These are phyloP conservation scores for Halophytophthora batemanensis DNA, from an alignment of 352 stramenopile genomes.

Conservation along the genomic window DNA sequence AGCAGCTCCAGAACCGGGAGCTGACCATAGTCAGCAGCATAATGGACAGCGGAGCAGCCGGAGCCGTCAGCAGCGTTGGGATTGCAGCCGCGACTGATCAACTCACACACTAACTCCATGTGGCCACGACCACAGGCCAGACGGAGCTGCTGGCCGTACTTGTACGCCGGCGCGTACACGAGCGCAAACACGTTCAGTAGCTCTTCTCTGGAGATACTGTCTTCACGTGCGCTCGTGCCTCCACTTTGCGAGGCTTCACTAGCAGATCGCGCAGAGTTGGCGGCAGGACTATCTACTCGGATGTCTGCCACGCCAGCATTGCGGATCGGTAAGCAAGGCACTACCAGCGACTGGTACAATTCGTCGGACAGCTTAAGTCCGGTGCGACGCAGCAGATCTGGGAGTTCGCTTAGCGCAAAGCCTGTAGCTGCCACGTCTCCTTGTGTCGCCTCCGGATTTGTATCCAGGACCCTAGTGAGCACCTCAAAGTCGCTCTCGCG, in stretches of 20 bases:
- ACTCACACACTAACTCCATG: slow-evolving; percentile 36
- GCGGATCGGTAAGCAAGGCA: slow-evolving; percentile 20
- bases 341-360: slow-evolving; percentile 42
- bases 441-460: slow-evolving; percentile 6
- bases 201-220: slow-evolving; percentile 19
- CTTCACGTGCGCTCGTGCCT: neutral
- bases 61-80: slow-evolving; percentile 57
- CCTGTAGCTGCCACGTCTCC: neutral
- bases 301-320: neutral
- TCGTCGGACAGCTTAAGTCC: slow-evolving; percentile 30
- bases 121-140: slow-evolving; percentile 56
- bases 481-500: slow-evolving; percentile 51
- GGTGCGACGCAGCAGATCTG: slow-evolving; percentile 32
- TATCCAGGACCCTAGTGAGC: slow-evolving; percentile 30
- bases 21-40: slow-evolving; percentile 62
- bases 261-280: neutral
- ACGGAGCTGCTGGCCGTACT: slow-evolving; percentile 64
- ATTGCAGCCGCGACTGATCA: slow-evolving; percentile 57
- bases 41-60: slow-evolving; percentile 64
- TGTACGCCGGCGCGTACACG: slow-evolving; percentile 66
- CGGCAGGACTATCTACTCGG: neutral
- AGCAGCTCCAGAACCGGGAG: slow-evolving; percentile 40
- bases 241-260: neutral
- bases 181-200: slow-evolving; percentile 59
- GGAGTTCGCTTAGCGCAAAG: slow-evolving; percentile 27